These are phyloP conservation scores for Globisporangium iwayamae DNA, from an alignment of 352 stramenopile genomes.

Conservation along the genomic window DNA sequence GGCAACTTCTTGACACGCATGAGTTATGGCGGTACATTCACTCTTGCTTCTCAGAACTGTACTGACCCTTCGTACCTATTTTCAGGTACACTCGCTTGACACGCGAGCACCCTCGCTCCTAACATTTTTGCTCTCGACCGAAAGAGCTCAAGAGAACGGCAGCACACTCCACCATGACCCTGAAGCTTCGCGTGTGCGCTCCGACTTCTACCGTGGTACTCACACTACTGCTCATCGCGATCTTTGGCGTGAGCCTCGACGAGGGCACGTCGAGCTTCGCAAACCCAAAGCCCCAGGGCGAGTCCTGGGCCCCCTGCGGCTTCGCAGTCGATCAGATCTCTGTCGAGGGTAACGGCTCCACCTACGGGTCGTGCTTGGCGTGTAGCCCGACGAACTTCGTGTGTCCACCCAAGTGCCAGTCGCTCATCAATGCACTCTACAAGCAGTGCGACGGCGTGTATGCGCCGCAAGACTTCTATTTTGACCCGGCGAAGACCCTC, in stretches of 20 bases:
- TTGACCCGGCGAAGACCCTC: slow-evolving; percentile 53
- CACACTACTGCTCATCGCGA: slow-evolving; percentile 13
- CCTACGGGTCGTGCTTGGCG: slow-evolving; percentile 59
- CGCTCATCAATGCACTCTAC: slow-evolving; percentile 70
- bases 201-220: slow-evolving; percentile 1
- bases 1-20: not conserved
- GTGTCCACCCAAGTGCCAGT: slow-evolving; percentile 66
- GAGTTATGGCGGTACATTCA: not conserved
- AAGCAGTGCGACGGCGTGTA: slow-evolving; percentile 60
- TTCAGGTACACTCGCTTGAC: not conserved
- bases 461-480: slow-evolving; percentile 53
- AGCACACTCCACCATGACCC: not conserved
- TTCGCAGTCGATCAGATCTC: slow-evolving; percentile 47
- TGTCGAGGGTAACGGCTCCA: slow-evolving; percentile 53
- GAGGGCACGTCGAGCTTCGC: slow-evolving; percentile 32
- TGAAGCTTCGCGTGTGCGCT: not conserved
- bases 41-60: not conserved
- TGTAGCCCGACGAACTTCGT: slow-evolving; percentile 48
- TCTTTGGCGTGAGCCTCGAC: slow-evolving; percentile 10
- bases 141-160: not conserved
- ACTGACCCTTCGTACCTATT: not conserved
- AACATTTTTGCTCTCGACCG: not conserved
- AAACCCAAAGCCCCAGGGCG: slow-evolving; percentile 52
- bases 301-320: slow-evolving; percentile 57
- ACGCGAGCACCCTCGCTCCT: too few species aligned